Evolutionary conservation across 495 filamentous ascomycete species (phyloP), one percentile per base, ranked within the genome.

Genomic region (Lasiosphaeris hirsuta): DNA sequence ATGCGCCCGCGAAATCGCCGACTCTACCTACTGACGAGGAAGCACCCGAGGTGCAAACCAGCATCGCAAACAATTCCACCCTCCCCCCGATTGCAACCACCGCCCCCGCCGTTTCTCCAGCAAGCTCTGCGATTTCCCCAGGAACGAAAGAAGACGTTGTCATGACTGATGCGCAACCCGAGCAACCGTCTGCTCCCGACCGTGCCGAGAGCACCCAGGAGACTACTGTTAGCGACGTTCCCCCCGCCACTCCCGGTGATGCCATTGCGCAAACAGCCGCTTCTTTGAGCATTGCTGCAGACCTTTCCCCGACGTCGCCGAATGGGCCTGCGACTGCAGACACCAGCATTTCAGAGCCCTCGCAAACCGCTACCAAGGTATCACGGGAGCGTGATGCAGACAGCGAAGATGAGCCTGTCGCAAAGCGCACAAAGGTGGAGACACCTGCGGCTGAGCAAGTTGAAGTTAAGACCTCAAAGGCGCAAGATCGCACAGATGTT

Each of bases 381-480:
- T 75, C 84, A 0, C 81, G 89, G 8, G 87, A 89, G 58, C 86
- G 90, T 0, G 89, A 93, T 13, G 85, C 83, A 36, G 83, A 92
- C 54, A 77, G 73, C 36, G 79, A 78, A 37, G 86, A 90, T n/a
- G 89, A 88, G 59, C 89, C 86, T 15, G 84, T 84, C 15, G 80
- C 89, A 7, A 96, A 96, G 72, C 83, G 90, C 23, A 79, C 88
- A 37, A 92, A 87, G 71, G 59, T 68, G 2, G 69, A 63, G 7
- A 38, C 51, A 13, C 43, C 58, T 0, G 64, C 59, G 13, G 70
- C 73, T 10, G 59, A 69, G 38, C 23, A 30, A 30, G 56, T 65
- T 2, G 58, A 67, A 15, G 69, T 69, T 34, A 67, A 66, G 47
- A 44, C 40, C 0, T 35, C 11, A 1, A 8, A 43, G 7, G 14